A percentile compares a stretch with the other conserved stretches of the same genome.
Conservation (phyloP, 176 grass and related monocot species). For the Paspalum notatum region DNA sequence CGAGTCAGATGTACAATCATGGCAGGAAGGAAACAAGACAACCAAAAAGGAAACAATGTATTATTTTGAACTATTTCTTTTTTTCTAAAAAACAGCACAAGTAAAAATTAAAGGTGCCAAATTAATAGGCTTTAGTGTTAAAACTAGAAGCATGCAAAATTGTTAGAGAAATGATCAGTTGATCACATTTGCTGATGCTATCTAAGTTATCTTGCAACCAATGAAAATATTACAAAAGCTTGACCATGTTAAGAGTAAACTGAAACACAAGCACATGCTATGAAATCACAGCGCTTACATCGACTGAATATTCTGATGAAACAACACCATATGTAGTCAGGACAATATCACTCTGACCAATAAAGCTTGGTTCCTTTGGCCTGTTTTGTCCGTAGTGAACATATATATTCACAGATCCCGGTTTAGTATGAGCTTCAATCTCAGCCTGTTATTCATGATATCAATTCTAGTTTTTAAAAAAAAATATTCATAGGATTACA, state of each 20-base stretch:
- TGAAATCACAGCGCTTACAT: constrained; percentile 58
- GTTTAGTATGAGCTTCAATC: constrained; percentile 82
- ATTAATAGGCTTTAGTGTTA: not conserved
- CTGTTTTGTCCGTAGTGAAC: constrained; percentile 97
- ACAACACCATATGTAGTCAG: constrained; percentile 94
- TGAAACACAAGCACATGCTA: constrained; percentile 25
- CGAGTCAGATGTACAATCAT: constrained; percentile 8
- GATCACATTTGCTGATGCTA: not conserved
- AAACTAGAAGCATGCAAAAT: not conserved
- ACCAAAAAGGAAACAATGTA: constrained; percentile 24
- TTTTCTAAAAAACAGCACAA: not conserved
- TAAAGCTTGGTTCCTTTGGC: constrained; percentile 71
- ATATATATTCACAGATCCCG: constrained; percentile 69
- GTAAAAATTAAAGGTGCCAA: not conserved
- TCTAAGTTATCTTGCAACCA: constrained; percentile 14
- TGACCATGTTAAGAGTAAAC: constrained; percentile 4
- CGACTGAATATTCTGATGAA: constrained; percentile 88
- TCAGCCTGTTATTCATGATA: constrained; percentile 63
- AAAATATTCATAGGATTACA: constrained; percentile 5
- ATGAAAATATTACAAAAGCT: constrained; percentile 13
- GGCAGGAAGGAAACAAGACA: not conserved
- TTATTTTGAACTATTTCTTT: constrained; percentile 2
- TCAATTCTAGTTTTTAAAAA: constrained; percentile 23
- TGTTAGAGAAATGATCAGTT: constrained; percentile 10
- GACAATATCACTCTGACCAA: constrained; percentile 87